Evolutionary conservation across 2,329 filamentous ascomycete species (phyloP), one percentile per base, ranked within the genome.

Genomic region (Phialocephala sp.): DNA sequence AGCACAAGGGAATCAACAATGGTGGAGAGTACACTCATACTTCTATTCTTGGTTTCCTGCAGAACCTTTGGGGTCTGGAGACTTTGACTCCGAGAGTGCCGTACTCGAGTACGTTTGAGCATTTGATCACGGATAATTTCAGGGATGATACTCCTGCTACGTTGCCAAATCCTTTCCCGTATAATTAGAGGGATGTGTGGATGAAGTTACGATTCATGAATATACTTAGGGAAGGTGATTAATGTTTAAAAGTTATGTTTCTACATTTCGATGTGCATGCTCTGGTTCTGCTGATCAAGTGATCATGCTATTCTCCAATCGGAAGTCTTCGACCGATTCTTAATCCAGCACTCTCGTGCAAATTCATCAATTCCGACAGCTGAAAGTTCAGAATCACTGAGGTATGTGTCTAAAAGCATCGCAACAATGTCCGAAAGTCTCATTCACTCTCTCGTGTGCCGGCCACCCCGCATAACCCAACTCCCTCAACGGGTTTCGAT

Each of bases 1-100:
- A 83, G 72, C 76, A 78, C 18, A 72, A 74, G 60, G 79, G 78
- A 8, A 62, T 37, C 18, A 78, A 80, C 61, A 70, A 75, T 9
- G 72, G 74, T 2, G 78, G 77, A 22, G 77, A 80, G 41, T 83
- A 82, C 70, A 79, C 77, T 3, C 80, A 81, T 60, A 81, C 80
- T 3, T 80, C 78, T 4, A 80, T 83, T 57, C 72, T 83, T 12
- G 77, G 77, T 63, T 80, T 78, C 27, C 69, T 82, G 27, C 75
- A 77, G 32, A 76, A 81, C 59, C 76, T 83, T 22, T 83, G 79
- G 77, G 78, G 65, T 1, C 41, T 75, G 57, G 72, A 73, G 5
- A 65, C 64, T 41, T 66, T 75, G 62, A 74, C 71, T 27, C 65
- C 64, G 4, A 61, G 73, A 22, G 71, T 74, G 2, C 45, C 39